Conservation (phyloP, 768 basidiomycete genomes). For the Amanita brunnescens region DNA sequence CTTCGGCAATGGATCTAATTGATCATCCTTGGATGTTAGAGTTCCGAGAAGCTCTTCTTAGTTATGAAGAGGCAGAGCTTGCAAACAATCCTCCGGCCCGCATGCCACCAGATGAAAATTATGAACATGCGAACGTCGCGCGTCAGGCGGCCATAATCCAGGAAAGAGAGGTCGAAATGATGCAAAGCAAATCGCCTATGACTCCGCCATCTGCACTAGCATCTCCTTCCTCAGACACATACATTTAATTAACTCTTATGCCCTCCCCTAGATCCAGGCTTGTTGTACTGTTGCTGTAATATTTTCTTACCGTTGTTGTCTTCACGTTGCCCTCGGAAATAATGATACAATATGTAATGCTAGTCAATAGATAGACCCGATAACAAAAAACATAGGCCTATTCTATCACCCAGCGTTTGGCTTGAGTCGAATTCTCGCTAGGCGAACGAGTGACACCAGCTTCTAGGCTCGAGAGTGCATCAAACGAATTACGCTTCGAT, state of each 20-base stretch:
- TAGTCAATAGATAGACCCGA: conserved; percentile 20
- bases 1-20: conserved; percentile 78
- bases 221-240: not conserved
- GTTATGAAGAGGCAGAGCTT: conserved; percentile 58
- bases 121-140: conserved; percentile 42
- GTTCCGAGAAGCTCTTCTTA: conserved; percentile 62
- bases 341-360: not conserved
- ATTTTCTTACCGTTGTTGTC: not conserved
- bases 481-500: not conserved
- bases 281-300: conserved; percentile 16
- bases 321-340: not conserved
- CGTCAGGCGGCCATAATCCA: conserved; percentile 48
- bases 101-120: conserved; percentile 39
- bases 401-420: conserved; percentile 6
- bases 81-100: conserved; percentile 37
- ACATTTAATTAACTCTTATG: too few species aligned
- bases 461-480: not conserved
- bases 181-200: conserved; percentile 41
- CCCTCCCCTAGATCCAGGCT: not conserved
- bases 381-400: not conserved
- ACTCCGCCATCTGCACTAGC: conserved; percentile 31
- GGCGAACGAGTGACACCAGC: not conserved
- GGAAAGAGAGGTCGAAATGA: conserved; percentile 52
- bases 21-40: conserved; percentile 87
- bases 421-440: not conserved